Percentiles rank a stretch among this genome's conserved stretches.
These are phyloP conservation scores for Amylocarpus encephaloides DNA, from an alignment of 2,329 filamentous ascomycete genomes.

Conservation along the genomic window DNA sequence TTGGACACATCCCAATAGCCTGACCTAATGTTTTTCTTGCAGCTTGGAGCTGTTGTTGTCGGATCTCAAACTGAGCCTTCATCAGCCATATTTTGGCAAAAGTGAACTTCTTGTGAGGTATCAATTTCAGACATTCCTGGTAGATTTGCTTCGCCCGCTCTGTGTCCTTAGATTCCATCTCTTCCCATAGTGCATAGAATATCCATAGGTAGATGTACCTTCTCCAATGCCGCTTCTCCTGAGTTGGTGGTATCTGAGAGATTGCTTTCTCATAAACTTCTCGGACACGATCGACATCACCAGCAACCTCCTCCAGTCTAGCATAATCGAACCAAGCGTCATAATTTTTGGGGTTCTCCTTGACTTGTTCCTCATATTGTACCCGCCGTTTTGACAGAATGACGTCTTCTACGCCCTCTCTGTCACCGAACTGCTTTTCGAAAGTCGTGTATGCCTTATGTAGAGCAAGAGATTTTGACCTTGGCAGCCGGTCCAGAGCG, in stretches of 20 bases:
- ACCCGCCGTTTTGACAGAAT: conserved; percentile 90
- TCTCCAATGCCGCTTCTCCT: conserved; percentile 96
- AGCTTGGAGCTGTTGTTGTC: conserved; percentile 71
- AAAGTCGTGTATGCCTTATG: conserved; percentile 97
- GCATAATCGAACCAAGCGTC: conserved; percentile 97
- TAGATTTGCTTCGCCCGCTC: conserved; percentile 85
- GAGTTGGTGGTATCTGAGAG: conserved; percentile 87
- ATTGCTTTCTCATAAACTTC: conserved; percentile 96
- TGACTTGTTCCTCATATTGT: conserved; percentile 89
- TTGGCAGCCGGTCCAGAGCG: conserved; percentile 82
- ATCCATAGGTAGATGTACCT: conserved; percentile 97
- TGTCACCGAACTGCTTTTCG: conserved; percentile 95
- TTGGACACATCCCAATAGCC: conserved; percentile 89
- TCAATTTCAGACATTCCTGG: conserved; percentile 74
- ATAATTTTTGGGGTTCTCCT: conserved; percentile 93
- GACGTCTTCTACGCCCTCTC: conserved; percentile 89
- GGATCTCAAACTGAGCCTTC: conserved; percentile 88
- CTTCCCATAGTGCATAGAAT: conserved; percentile 94
- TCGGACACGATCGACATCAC: conserved; percentile 74
- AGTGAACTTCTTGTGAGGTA: conserved; percentile 95
- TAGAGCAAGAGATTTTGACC: conserved; percentile 75
- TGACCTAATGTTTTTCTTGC: conserved; percentile 86
- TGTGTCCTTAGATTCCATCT: conserved; percentile 73
- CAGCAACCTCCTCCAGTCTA: conserved; percentile 77
- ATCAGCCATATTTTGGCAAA: conserved; percentile 96